These are phyloP conservation scores for Sporopachydermia lactativora DNA, from an alignment of 805 yeast species.

Conservation along the genomic window DNA sequence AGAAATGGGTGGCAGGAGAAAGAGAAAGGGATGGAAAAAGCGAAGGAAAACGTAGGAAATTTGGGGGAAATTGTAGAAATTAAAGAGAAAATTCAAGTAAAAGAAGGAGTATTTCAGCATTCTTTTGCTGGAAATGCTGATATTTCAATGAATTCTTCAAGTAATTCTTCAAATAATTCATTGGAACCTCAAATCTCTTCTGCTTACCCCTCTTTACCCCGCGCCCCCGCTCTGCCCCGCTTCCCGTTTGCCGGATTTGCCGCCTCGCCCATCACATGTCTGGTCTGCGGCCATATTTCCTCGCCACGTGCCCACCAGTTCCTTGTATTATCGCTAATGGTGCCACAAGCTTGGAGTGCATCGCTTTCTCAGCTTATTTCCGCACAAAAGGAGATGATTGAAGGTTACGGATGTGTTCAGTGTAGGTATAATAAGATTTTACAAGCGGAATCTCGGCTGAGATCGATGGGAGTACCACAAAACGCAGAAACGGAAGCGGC, in stretches of 20 bases:
- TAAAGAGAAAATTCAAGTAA: too few species aligned
- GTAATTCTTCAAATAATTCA: too few species aligned
- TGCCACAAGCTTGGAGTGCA: slow-evolving; percentile 42
- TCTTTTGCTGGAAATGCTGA: too few species aligned
- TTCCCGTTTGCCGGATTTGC: slow-evolving; percentile 64
- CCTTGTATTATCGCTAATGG: slow-evolving; percentile 56
- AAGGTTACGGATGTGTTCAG: slow-evolving; percentile 56
- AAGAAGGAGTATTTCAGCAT: too few species aligned
- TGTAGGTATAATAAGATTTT: slow-evolving; percentile 44
- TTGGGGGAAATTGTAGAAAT: too few species aligned
- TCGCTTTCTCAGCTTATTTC: slow-evolving; percentile 39
- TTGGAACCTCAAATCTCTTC: background rate
- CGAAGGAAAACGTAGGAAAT: too few species aligned
- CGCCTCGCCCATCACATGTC: slow-evolving; percentile 56
- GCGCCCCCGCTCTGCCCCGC: slow-evolving; percentile 29
- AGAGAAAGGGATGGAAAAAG: too few species aligned
- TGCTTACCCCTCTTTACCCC: too few species aligned
- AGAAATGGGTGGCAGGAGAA: too few species aligned
- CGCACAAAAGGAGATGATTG: slow-evolving; percentile 55
- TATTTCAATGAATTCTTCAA: too few species aligned
- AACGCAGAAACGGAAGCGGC: slow-evolving; percentile 17
- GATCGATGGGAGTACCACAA: slow-evolving; percentile 7
- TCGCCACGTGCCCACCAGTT: slow-evolving; percentile 45
- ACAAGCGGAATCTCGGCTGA: slow-evolving; percentile 18
- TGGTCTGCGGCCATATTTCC: slow-evolving; percentile 49